Base-by-base conservation (phyloP, 176 grass and related monocot species). In the Oryza meyeriana region DNA sequence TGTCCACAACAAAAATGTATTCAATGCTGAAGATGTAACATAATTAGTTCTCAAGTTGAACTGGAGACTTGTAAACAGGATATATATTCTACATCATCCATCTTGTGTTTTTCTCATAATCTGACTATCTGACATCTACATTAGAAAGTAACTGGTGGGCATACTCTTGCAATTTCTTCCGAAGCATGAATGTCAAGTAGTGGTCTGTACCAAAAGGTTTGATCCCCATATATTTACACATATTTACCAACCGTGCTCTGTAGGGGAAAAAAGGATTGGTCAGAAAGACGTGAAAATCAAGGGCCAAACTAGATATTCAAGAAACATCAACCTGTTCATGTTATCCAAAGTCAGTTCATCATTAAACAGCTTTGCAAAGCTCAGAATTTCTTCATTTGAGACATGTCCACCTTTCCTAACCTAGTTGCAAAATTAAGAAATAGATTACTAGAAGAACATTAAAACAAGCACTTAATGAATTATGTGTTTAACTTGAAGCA, bases 151-250 rank as follows among this genome's bases (percentile, higher is more conserved):
- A 61, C 29, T 59, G 68, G 8, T 72, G 75, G 10, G 79, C 95
- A 79, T 98, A 95, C 95, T 88, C 71, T 79, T 91, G 81, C 70
- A 98, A 79, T 79, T 88, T 95, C 79, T 94, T 98, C 6, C 90
- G 88, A 86, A 98, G 92, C 95, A 98, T 98, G 79, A 93, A 98
- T 24, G 87, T 69, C 72, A 98, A 79, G 82, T 95, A 98, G 88
- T 98, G 88, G 47, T 98, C 95, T 75, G 92, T 95, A 79, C 95
- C 92, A 71, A 91, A 94, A 74, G 92, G 92, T 69, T 94, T 85
- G 27, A 95, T 98, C 64, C 95, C 92, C 92, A 98, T 95, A 83
- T 98, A 98, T 84, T 98, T 98, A 73, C 95, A 98, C 95, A 98
- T 98, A 83, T 98, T 98, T 20, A 98, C 89, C 77, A 98, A 78